These are phyloP conservation scores for Trichoderma brevicompactum DNA, from an alignment of 2,329 filamentous ascomycete species.

Conservation along the genomic window DNA sequence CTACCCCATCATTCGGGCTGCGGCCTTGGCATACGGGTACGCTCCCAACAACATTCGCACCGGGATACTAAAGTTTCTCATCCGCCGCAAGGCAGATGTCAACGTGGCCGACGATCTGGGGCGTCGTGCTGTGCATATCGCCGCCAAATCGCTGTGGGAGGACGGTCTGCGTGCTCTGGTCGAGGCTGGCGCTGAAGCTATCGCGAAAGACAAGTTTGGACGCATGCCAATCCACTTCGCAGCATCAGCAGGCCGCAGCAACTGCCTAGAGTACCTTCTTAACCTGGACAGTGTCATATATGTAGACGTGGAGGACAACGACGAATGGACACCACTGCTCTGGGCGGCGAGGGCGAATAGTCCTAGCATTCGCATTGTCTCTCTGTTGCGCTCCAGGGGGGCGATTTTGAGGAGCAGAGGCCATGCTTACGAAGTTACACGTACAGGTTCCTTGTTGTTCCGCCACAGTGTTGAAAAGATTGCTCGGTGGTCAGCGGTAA, in stretches of 20 bases:
- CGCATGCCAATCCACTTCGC: constrained; percentile 6
- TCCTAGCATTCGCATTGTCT: too few relatives aligned
- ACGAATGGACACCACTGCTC: constrained; percentile 6
- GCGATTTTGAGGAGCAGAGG: too few relatives aligned
- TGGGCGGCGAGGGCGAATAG: too few relatives aligned
- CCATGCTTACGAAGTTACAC: too few relatives aligned
- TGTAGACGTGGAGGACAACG: neutral
- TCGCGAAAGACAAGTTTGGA: neutral
- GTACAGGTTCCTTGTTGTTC: too few relatives aligned
- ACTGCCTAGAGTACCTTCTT: neutral
- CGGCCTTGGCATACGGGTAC: neutral
- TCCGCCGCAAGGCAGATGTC: neutral
- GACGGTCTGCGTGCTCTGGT: neutral
- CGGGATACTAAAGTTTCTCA: neutral
- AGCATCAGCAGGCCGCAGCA: neutral
- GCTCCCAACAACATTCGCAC: too few relatives aligned
- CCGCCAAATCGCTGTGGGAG: accelerated
- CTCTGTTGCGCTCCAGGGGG: too few relatives aligned
- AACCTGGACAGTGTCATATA: neutral
- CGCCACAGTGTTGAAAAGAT: too few relatives aligned
- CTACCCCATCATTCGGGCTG: neutral
- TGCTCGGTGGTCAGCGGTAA: too few relatives aligned
- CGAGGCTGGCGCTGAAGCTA: neutral
- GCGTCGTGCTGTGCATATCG: neutral
- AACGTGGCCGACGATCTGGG: neutral